Base-by-base conservation (phyloP, 1,284 basidiomycete species). In the Macrocystidia cucumis region DNA sequence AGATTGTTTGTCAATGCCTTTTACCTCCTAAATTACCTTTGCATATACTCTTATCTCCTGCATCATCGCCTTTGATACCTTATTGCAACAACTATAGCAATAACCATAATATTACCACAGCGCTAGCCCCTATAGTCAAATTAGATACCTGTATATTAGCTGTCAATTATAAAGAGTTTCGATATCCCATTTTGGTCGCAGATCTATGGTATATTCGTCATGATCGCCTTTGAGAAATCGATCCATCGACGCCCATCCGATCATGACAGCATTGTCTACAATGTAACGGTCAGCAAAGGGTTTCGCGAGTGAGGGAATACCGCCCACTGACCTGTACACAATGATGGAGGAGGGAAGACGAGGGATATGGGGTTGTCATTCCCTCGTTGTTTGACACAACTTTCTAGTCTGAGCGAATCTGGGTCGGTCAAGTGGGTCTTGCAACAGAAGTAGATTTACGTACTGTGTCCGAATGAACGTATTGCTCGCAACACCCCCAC, bases 231-330 rank as follows among this genome's bases (percentile, higher is more conserved):
- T 61, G n/a, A 82, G 64, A 42, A 95, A 83, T 8, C 90, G 74
- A 44, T 84, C 60, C 68, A 92, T 82, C 0, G 87, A 81, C 4
- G 90, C 82, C 85, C 85, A 92, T 1, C 73, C 92, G 44, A 97
- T 88, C 92, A 97, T 97, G 1, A 78, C 91, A 0, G 92, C 92
- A 52, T 96, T 97, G 49, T 96, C 92, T 91, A 44, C n/a, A 20
- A 9, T 26, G 3, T 4, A 30, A 18, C 9, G 11, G 29, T 3
- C 29, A 11, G 26, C 7, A 22, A 34, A 9, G n/a, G n/a, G n/a
- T n/a, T n/a, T n/a, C n/a, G n/a, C n/a, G n/a, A 6, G 9, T 3
- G 11, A 39, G 6, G 14, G 37, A 29, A 32, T 4, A 12, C 13
- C 17, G 12, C 18, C n/a, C 32, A 38, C 54, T 43, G 41, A 87